These are phyloP conservation scores for Pyrenula massariospora DNA, from an alignment of 495 filamentous ascomycete species.

Conservation along the genomic window DNA sequence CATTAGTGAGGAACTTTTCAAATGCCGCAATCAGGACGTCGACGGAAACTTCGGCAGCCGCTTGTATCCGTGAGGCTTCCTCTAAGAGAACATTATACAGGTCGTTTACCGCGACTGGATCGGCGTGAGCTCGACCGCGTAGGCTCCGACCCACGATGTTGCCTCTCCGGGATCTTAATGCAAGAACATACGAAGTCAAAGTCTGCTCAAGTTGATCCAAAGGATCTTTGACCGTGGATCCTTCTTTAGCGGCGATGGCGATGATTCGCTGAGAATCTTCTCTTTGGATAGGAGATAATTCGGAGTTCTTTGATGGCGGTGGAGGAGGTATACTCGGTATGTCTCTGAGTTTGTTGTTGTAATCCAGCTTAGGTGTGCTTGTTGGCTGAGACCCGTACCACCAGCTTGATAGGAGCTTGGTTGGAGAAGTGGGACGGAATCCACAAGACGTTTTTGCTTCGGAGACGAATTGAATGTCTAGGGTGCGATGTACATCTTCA, in stretches of 20 bases:
- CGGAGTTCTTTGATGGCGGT: slow-evolving; percentile 3
- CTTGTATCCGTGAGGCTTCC: slow-evolving; percentile 61
- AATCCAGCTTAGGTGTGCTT: slow-evolving; percentile 9
- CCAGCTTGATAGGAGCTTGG: slow-evolving; percentile 65
- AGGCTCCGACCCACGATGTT: slow-evolving; percentile 70
- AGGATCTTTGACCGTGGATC: slow-evolving; percentile 19
- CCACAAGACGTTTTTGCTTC: slow-evolving; percentile 36
- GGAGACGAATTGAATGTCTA: slow-evolving; percentile 40
- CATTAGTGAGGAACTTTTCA: slow-evolving; percentile 81
- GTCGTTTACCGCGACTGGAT: slow-evolving; percentile 74
- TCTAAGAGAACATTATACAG: slow-evolving; percentile 83
- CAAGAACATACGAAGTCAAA: slow-evolving; percentile 71
- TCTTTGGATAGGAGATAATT: background rate
- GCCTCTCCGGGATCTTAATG: slow-evolving; percentile 70
- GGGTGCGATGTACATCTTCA: slow-evolving; percentile 48
- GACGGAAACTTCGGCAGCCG: slow-evolving; percentile 62
- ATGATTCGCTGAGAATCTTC: background rate
- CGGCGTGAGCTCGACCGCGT: slow-evolving; percentile 54
- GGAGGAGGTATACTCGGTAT: slow-evolving; percentile 19
- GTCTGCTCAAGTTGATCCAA: slow-evolving; percentile 63
- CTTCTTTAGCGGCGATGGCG: slow-evolving; percentile 2
- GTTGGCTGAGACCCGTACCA: slow-evolving; percentile 17
- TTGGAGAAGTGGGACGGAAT: slow-evolving; percentile 56
- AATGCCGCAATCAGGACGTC: slow-evolving; percentile 91
- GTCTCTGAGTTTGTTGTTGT: slow-evolving; percentile 10